Evolutionary conservation across 2,329 filamentous ascomycete species (phyloP).

Genomic region (Ceratocystis huliohia): DNA sequence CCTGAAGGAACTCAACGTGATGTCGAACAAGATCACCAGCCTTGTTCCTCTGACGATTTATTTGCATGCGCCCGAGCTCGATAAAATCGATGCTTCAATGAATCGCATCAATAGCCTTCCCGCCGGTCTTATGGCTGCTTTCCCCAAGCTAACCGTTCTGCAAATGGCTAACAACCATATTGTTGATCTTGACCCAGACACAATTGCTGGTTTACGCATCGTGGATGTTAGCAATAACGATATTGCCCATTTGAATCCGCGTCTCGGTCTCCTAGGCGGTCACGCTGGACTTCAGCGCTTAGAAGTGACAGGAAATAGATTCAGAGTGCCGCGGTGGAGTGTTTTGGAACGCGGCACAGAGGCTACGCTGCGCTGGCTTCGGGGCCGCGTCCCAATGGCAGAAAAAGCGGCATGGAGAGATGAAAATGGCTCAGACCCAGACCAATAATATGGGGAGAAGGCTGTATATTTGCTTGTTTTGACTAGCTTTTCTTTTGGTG

Average conservation of each 20-base stretch:
- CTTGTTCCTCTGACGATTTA: constrained; percentile 52
- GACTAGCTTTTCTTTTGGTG: constrained; percentile 11
- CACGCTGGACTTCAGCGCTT: constrained; percentile 48
- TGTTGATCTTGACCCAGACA: constrained; percentile 56
- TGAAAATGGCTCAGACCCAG: constrained; percentile 27
- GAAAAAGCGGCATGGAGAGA: constrained; percentile 46
- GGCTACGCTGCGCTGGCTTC: constrained; percentile 66
- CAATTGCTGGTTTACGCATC: constrained; percentile 59
- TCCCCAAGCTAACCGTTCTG: constrained; percentile 58
- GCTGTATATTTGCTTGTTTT: background rate
- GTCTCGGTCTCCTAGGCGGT: constrained; percentile 63
- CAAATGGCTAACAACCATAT: constrained; percentile 71
- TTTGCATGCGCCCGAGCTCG: constrained; percentile 61
- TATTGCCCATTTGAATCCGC: constrained; percentile 66
- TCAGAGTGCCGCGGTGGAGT: constrained; percentile 74
- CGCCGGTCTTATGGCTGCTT: constrained; percentile 45
- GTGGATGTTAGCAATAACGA: constrained; percentile 78
- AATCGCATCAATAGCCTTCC: constrained; percentile 70
- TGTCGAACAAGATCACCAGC: constrained; percentile 59
- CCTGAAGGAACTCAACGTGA: constrained; percentile 64
- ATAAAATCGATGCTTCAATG: constrained; percentile 66
- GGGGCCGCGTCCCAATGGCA: constrained; percentile 56
- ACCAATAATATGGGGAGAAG: constrained; percentile 9
- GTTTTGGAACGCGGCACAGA: constrained; percentile 80
- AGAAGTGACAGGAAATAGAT: constrained; percentile 73